These are phyloP conservation scores for Pseudopithomyces maydicus DNA, from an alignment of 2,329 filamentous ascomycete species.

Conservation along the genomic window DNA sequence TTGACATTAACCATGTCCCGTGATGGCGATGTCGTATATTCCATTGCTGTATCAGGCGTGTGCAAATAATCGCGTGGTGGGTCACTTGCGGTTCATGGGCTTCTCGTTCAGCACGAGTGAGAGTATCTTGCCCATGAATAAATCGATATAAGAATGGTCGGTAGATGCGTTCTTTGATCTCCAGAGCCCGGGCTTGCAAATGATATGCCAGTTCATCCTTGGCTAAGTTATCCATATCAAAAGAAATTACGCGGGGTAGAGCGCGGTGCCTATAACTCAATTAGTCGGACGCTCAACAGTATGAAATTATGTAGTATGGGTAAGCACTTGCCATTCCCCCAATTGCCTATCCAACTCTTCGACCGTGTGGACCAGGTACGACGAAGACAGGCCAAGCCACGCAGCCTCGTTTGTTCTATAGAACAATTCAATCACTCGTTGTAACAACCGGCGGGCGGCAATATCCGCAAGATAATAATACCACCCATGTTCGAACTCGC, in stretches of 20 bases:
- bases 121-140: background rate
- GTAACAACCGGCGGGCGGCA: conserved; percentile 28
- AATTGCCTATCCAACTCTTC: conserved; percentile 18
- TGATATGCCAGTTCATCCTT: conserved; percentile 12
- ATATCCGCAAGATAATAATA: conserved; percentile 41
- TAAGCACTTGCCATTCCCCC: conserved; percentile 10
- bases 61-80: conserved; percentile 24
- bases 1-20: conserved; percentile 36
- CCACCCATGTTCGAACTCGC: conserved; percentile 32
- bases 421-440: conserved; percentile 14
- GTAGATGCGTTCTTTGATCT: conserved; percentile 33
- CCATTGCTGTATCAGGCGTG: conserved; percentile 20
- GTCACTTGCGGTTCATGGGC: conserved; percentile 20
- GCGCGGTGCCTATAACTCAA: conserved; percentile 8
- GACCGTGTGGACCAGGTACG: conserved; percentile 8
- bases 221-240: background rate
- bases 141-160: conserved; percentile 37
- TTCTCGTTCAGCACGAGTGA: background rate
- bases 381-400: conserved; percentile 16
- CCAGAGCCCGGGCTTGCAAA: conserved; percentile 24
- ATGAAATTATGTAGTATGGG: background rate
- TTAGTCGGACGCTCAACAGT: background rate
- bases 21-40: conserved; percentile 39
- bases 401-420: conserved; percentile 20
- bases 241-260: background rate